Evolutionary conservation across 2,329 filamentous ascomycete genomes (phyloP).

Genomic region (Venturia carpophila): DNA sequence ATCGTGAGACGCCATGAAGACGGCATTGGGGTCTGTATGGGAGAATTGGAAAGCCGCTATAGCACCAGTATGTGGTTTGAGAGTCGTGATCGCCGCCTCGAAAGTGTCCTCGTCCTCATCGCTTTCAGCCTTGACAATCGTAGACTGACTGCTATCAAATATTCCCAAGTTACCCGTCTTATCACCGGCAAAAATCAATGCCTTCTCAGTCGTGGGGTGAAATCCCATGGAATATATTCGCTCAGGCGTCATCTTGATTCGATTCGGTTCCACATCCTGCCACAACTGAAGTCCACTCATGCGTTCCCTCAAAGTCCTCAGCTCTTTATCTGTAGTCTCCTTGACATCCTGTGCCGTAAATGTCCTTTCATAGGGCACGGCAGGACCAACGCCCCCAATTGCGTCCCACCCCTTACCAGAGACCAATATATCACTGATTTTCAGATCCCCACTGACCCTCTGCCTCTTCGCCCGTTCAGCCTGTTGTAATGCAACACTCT

Average conservation of each 20-base stretch:
- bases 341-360: constrained; percentile 79
- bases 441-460: constrained; percentile 59
- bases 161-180: constrained; percentile 87
- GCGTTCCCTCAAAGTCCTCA: constrained; percentile 64
- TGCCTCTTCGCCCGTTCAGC: constrained; percentile 54
- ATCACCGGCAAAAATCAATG: constrained; percentile 86
- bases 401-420: constrained; percentile 70
- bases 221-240: constrained; percentile 81
- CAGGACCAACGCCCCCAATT: constrained; percentile 59
- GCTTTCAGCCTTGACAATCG: constrained; percentile 39
- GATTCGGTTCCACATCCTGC: constrained; percentile 74
- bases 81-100: constrained; percentile 74
- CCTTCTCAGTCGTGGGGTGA: constrained; percentile 78
- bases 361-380: constrained; percentile 73
- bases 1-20: constrained; percentile 88
- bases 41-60: constrained; percentile 80
- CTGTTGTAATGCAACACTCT: constrained; percentile 49
- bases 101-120: constrained; percentile 62
- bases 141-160: constrained; percentile 75
- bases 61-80: constrained; percentile 84
- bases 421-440: constrained; percentile 68
- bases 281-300: constrained; percentile 75
- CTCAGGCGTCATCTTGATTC: constrained; percentile 86
- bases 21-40: constrained; percentile 60
- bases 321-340: constrained; percentile 66